Conservation (phyloP, 257 asterid species). For the Ocimum tenuiflorum region DNA sequence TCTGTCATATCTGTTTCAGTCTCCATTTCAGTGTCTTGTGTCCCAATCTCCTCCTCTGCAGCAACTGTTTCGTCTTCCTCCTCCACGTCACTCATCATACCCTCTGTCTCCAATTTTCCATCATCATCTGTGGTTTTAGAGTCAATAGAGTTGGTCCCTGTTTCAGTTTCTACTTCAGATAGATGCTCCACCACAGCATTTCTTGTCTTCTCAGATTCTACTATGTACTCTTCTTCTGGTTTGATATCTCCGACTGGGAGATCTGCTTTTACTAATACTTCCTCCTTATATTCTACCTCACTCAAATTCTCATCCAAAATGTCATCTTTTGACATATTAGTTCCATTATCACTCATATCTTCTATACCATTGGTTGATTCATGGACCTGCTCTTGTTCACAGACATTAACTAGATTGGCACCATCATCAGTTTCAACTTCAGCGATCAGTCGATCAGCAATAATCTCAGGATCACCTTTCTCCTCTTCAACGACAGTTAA, state of each 20-base stretch:
- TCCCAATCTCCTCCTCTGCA: constrained; percentile 55
- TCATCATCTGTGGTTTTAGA: constrained; percentile 24
- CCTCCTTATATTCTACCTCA: constrained; percentile 22
- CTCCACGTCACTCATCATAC: constrained; percentile 37
- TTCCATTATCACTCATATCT: constrained; percentile 11
- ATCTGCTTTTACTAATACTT: constrained; percentile 24
- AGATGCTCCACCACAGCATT: constrained; percentile 20
- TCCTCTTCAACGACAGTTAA: constrained; percentile 13
- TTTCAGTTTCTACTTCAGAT: constrained; percentile 26
- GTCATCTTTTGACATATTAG: constrained; percentile 20
- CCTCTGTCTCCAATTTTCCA: constrained; percentile 43
- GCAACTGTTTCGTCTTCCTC: constrained; percentile 49
- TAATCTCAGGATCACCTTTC: constrained; percentile 3
- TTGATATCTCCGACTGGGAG: constrained; percentile 23
- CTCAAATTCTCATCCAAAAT: constrained; percentile 21
- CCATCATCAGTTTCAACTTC: constrained; percentile 20
- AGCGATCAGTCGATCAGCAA: constrained; percentile 2
- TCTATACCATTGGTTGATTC: constrained; percentile 15
- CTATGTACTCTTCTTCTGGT: constrained; percentile 28
- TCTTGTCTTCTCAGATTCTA: constrained; percentile 21
- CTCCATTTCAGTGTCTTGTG: constrained; percentile 62
- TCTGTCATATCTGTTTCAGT: constrained; percentile 60
- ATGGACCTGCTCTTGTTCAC: constrained; percentile 26
- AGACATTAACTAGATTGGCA: constrained; percentile 13
- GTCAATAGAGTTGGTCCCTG: constrained; percentile 17